These are phyloP conservation scores for Balamuthia mandrillaris DNA, from an alignment of 208 protist species.

Conservation along the genomic window DNA sequence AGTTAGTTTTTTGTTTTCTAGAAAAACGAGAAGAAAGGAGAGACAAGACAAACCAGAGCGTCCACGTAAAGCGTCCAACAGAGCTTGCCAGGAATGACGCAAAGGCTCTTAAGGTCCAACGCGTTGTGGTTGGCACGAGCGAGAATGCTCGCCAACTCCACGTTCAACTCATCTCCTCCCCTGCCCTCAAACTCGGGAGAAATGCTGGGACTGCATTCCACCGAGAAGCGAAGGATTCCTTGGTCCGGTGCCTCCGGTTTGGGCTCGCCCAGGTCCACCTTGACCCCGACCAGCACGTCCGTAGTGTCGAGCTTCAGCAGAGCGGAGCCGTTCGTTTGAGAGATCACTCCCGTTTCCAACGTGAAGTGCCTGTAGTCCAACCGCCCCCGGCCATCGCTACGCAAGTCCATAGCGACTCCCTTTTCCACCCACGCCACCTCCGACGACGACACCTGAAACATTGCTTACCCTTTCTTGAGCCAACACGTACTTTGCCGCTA, in stretches of 20 bases:
- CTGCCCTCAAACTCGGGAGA: conserved; percentile 54
- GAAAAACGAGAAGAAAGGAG: too few relatives aligned
- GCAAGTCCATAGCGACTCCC: conserved; percentile 39
- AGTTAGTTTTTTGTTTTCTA: too few relatives aligned
- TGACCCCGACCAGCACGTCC: conserved; percentile 58
- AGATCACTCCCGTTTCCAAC: conserved; percentile 44
- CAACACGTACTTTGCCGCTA: too few relatives aligned
- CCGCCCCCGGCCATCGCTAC: conserved; percentile 45
- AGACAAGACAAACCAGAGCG: too few relatives aligned
- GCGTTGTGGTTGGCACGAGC: conserved; percentile 33
- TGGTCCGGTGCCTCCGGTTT: background rate
- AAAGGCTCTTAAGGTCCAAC: conserved; percentile 29
- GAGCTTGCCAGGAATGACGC: conserved; percentile 46
- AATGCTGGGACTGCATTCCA: conserved; percentile 41
- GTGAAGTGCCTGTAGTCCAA: conserved; percentile 49
- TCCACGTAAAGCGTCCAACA: conserved; percentile 59
- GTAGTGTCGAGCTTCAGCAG: conserved; percentile 42
- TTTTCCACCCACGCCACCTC: conserved; percentile 44
- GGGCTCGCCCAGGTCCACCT: conserved; percentile 43
- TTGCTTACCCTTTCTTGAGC: too few relatives aligned
- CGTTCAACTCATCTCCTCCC: conserved; percentile 42
- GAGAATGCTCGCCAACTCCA: conserved; percentile 44
- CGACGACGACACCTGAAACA: conserved; percentile 42
- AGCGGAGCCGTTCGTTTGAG: conserved; percentile 45
- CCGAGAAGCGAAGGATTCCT: background rate